phyloP scores from a whole-genome alignment of 2,329 filamentous ascomycete species.

The Tothia fuscella region DNA sequence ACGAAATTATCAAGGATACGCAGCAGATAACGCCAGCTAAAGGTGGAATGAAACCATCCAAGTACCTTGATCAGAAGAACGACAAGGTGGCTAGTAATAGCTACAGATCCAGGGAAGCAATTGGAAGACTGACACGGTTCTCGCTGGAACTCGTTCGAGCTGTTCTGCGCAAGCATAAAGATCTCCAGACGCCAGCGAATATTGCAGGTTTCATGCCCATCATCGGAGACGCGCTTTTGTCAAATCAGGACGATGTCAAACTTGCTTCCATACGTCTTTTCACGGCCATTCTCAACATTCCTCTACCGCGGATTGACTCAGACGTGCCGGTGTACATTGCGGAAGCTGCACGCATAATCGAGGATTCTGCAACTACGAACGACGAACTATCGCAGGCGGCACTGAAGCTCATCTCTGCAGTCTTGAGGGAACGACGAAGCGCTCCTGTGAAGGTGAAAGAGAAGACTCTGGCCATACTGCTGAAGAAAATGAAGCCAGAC shows the following conservation, averaged over 20 bases:
- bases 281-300: constrained; percentile 72
- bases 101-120: constrained; percentile 71
- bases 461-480: constrained; percentile 67
- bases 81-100: constrained; percentile 57
- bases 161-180: constrained; percentile 75
- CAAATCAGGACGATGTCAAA: constrained; percentile 84
- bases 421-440: constrained; percentile 69
- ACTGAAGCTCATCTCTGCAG: constrained; percentile 73
- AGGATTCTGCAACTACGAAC: constrained; percentile 63
- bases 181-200: constrained; percentile 66
- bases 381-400: constrained; percentile 79
- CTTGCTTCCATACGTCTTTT: constrained; percentile 78
- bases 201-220: constrained; percentile 78
- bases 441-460: constrained; percentile 67
- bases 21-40: constrained; percentile 49
- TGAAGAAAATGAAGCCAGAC: constrained; percentile 73
- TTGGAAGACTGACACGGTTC: constrained; percentile 55
- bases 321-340: constrained; percentile 67
- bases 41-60: background rate
- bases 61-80: constrained; percentile 37
- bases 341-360: constrained; percentile 74
- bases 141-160: constrained; percentile 76
- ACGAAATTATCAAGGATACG: constrained; percentile 80
- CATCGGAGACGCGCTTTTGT: constrained; percentile 74
- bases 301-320: constrained; percentile 56